Conservation (phyloP, 1,284 basidiomycete species). For the Porogramme epimiltina region DNA sequence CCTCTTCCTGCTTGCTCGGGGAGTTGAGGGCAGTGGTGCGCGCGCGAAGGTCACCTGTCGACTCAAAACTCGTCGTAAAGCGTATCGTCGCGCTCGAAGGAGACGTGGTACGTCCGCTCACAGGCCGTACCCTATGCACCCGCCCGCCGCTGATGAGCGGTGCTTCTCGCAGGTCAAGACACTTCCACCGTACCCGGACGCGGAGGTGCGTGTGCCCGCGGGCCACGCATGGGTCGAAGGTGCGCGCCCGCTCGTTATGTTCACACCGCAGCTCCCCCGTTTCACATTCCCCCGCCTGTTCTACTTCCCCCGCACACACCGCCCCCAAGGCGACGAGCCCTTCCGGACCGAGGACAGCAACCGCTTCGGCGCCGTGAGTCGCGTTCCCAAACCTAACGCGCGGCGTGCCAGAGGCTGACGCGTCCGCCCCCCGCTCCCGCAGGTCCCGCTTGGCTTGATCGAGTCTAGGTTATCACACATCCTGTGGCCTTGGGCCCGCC, state of each 20-base stretch:
- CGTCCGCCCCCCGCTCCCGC: neutral
- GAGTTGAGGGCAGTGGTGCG: neutral
- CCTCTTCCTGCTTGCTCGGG: neutral
- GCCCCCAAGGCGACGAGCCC: slow-evolving; percentile 55
- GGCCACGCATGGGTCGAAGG: slow-evolving; percentile 80
- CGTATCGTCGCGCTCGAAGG: slow-evolving; percentile 68
- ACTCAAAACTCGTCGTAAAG: slow-evolving; percentile 60
- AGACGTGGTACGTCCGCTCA: slow-evolving; percentile 43
- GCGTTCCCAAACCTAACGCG: neutral
- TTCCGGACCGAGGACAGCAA: slow-evolving; percentile 76
- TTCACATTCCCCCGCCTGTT: neutral
- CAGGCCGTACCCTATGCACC: no score
- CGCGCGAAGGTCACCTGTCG: slow-evolving; percentile 60
- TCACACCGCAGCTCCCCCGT: no score
- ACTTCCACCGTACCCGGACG: slow-evolving; percentile 68
- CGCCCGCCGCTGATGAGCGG: neutral
- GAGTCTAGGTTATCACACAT: slow-evolving; percentile 62
- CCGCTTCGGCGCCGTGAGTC: slow-evolving; percentile 65
- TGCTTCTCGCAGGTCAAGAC: slow-evolving; percentile 50
- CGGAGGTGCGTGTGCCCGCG: slow-evolving; percentile 53
- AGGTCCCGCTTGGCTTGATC: slow-evolving; percentile 66
- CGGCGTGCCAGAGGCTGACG: neutral
- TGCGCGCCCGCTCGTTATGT: slow-evolving; percentile 29
- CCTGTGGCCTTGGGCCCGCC: slow-evolving; percentile 62
- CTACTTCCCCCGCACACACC: neutral